Evolutionary conservation across 1,284 basidiomycete species (phyloP), one percentile per base, ranked within the genome.

Genomic region (Ceratobasidium sp.): DNA sequence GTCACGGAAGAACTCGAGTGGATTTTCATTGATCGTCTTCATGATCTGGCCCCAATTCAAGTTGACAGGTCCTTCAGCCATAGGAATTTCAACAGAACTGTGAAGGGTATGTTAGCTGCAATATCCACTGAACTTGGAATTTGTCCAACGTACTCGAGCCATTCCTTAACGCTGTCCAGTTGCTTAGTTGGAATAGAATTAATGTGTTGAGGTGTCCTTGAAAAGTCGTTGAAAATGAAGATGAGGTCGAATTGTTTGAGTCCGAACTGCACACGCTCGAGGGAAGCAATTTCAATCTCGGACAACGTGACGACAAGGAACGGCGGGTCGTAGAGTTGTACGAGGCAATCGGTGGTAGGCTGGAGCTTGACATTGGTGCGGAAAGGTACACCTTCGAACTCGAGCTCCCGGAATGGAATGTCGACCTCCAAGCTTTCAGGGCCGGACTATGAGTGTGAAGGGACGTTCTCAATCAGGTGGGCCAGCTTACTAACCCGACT

Each of bases 181-280:
- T 94, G 91, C 0, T 86, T 81, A 69, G 87, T 92, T n/a, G 93
- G 93, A 73, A 98, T 96, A 1, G 94, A 94, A 78, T 98, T 98
- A 81, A 98, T 93, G 75, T 97, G 95, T 20, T 98, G 83, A 0
- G 96, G 96, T 3, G 90, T 73, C 75, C 93, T 93, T 35, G 93
- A 91, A 80, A 98, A 98, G 79, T 99, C 97, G 77, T 93, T 94
- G 84, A 98, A 93, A 70, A 99, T 91, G 67, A 99, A 88, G 20
- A 98, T 93, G 78, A 99, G 85, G 83, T 99, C 97, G 75, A 99
- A 99, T 75, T 98, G 96, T 78, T 95, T 97, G 73, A 99, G 82
- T 1, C 93, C 91, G 76, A 97, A 99, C 77, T 98, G 94, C 4
- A 99, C 96, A 79, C 97, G 91, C 79, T 99, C 97, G 73, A 99